Base-by-base conservation (phyloP, 352 stramenopile genomes). In the Globisporangium solare region DNA sequence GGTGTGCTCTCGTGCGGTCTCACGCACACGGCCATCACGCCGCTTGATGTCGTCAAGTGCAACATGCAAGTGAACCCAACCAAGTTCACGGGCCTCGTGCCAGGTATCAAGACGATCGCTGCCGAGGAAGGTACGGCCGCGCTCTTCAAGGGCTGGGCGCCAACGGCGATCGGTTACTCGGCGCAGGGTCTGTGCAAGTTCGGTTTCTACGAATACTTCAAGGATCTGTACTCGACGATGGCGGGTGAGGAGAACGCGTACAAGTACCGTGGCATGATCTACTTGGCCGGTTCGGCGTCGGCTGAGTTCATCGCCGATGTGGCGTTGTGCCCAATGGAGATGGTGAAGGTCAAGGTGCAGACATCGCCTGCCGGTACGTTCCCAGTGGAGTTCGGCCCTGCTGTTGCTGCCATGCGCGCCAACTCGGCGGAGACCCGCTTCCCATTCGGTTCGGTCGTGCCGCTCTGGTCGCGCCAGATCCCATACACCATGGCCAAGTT, bases 401-500 rank as follows among this genome's bases (percentile, higher is more conserved):
- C 92, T 53, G 64, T 97, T 22, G 79, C 78, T 22, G 76, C 87
- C 55, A 97, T 98, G 87, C 85, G 84, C 52, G 83, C 79, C 40
- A 92, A 92, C 78, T 78, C 88, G 21, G 91, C 76, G 27, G 86
- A 94, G 61, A 93, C 76, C 51, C 84, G 90, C 47, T 97, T 97
- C 74, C 89, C 89, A 13, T 97, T 97, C 69, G 91, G 91, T 55
- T 95, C 85, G 57, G 71, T 98, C 1, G 85, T 95, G 48, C 92
- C 92, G 11, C 71, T 94, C 61, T 94, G 84, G 84, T 94, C 84
- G 48, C 86, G 92, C 45, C 93, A 97, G 76, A 97, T 98, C 70
- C 97, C 97, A 60, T 99, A 99, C 94, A 99, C 97, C 55, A 99
- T 99, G 95, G 94, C 96, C 55, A 99, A 99, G 83, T 99, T 99